A percentile compares a stretch with the other conserved stretches of the same genome.
Evolutionary conservation across 495 filamentous ascomycete genomes (phyloP).

Genomic region (Podospora anserina): DNA sequence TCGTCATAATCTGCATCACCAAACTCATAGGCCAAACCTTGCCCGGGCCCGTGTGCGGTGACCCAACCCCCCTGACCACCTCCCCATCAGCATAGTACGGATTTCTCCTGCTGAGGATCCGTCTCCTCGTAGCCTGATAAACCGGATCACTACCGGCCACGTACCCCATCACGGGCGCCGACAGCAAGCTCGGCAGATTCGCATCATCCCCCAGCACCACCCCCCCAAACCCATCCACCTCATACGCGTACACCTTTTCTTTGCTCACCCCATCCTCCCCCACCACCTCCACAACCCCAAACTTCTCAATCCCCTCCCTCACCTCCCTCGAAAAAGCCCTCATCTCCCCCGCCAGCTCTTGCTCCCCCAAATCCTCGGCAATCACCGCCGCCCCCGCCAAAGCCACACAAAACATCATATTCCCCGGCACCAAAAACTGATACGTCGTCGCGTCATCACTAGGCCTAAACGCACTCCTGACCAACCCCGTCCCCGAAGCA

Average conservation of each 20-base stretch:
- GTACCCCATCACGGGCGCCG: constrained; percentile 53
- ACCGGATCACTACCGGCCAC: constrained; percentile 39
- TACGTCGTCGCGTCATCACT: constrained; percentile 59
- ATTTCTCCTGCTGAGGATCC: constrained; percentile 47
- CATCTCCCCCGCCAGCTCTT: constrained; percentile 38
- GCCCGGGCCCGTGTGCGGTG: constrained; percentile 55
- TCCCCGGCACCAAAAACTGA: constrained; percentile 60
- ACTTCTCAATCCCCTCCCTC: constrained; percentile 45
- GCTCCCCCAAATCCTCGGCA: constrained; percentile 23
- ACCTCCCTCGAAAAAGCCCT: constrained; percentile 43
- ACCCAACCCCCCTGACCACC: constrained; percentile 52
- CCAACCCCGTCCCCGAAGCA: constrained; percentile 54
- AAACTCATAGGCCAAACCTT: constrained; percentile 58
- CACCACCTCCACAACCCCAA: constrained; percentile 44
- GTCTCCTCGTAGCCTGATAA: constrained; percentile 51
- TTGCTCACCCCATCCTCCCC: background rate
- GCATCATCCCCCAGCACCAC: constrained; percentile 60
- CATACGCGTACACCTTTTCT: constrained; percentile 55
- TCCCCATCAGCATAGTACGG: constrained; percentile 58
- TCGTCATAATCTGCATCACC: constrained; percentile 48
- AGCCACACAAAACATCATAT: constrained; percentile 66
- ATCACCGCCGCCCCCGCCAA: constrained; percentile 49
- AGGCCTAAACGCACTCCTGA: constrained; percentile 62
- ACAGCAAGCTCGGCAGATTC: constrained; percentile 57
- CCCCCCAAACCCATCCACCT: constrained; percentile 57